Evolutionary conservation across 192 early-diverging fungal genomes (phyloP), one percentile per base, ranked within the genome.

Genomic region (Umbelopsis isabellina): DNA sequence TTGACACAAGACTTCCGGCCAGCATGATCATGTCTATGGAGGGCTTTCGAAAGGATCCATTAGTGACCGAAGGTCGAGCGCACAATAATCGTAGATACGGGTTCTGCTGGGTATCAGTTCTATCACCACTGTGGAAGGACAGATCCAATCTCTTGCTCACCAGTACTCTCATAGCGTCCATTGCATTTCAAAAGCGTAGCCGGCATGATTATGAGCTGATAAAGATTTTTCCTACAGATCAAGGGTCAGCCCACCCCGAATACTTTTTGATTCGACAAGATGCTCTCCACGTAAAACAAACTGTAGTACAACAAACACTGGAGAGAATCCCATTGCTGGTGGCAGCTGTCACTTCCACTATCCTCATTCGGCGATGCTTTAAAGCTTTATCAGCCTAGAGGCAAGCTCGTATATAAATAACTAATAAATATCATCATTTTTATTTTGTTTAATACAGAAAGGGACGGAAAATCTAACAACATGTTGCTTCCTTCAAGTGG

Each of bases 261-360:
- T 30, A 61, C 33, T 61, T 61, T n/a, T 25, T 61, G 21, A 61
- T 61, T 18, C 55, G 55, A 27, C 55, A 61, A 35, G 55, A 61
- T 61, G 55, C 55, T 18, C 27, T 33, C 12, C 27, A n/a, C 3
- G 18, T 18, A 16, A 61, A 61, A 13, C 55, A 61, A 25, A 35
- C 12, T 18, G 1, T 61, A 1, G 15, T 18, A 22, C 9, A 61
- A n/a, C 27, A 35, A 30, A 2, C 30, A 15, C 1, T 18, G 27
- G 18, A 61, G 10, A 25, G 7, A 8, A 10, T 61, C 1, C 55
- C 55, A 2, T 61, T 61, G 27, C 30, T 25, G 27, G 33, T 61
- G 18, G 55, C 55, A 16, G 55, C 27, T 13, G 16, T 61, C 13
- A 30, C 55, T 61, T 61, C 55, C 15, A 35, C 55, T 3, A 16